phyloP scores from a whole-genome alignment of 176 grass and related monocot genomes.

The Rhynchospora pubera region DNA sequence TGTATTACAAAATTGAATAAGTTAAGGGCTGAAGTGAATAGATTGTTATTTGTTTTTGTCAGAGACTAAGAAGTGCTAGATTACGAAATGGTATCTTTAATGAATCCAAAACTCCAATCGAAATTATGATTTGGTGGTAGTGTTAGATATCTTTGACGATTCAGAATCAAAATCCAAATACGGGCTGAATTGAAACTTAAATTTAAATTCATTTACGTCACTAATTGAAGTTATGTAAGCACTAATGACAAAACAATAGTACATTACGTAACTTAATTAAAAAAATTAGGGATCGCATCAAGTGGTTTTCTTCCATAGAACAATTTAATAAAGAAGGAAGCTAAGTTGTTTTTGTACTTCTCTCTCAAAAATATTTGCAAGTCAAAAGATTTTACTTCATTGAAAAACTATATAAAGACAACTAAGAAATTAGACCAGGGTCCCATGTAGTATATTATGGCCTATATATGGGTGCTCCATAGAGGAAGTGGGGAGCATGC shows the following conservation, averaged over 20 bases:
- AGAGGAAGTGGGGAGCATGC: not conserved
- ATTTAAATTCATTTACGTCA: not conserved
- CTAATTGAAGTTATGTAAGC: not conserved
- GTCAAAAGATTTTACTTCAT: not conserved
- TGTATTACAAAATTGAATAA: too few species aligned
- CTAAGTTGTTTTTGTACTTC: not conserved
- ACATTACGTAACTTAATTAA: not conserved
- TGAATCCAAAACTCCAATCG: too few species aligned
- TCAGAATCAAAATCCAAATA: too few species aligned
- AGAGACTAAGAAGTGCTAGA: too few species aligned
- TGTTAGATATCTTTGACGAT: too few species aligned
- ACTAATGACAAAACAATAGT: not conserved
- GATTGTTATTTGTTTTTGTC: too few species aligned
- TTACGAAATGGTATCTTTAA: too few species aligned
- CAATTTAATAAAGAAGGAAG: not conserved
- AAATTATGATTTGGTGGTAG: too few species aligned
- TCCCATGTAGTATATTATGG: too few species aligned
- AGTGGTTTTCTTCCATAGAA: not conserved
- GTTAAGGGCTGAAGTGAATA: too few species aligned
- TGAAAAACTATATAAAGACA: not conserved
- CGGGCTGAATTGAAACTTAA: too few species aligned
- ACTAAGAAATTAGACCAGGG: not conserved
- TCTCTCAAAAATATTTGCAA: not conserved
- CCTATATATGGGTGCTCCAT: not conserved
- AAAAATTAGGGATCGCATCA: not conserved